Evolutionary conservation across 108 stramenopile species (phyloP).

Genomic region (Fistulifera pelliculosa): DNA sequence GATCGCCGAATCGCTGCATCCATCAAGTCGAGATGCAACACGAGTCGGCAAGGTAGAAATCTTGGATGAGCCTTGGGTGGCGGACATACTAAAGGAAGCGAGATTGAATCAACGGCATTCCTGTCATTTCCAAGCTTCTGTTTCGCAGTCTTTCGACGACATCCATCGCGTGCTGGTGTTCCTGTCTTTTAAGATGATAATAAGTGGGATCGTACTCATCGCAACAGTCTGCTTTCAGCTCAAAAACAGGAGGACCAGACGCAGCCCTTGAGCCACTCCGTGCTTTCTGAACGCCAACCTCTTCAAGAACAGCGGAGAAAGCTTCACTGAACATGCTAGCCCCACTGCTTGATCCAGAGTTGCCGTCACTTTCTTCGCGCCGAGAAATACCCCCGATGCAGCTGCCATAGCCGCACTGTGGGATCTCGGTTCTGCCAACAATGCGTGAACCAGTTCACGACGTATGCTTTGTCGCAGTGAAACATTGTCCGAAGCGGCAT

Average conservation of each 20-base stretch:
- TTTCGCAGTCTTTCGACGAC: constrained; percentile 64
- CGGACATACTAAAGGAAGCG: constrained; percentile 66
- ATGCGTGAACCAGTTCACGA: constrained; percentile 83
- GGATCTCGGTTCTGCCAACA: constrained; percentile 82
- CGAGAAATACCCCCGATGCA: constrained; percentile 63
- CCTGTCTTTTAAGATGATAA: constrained; percentile 72
- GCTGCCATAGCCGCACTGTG: constrained; percentile 81
- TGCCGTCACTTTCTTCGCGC: constrained; percentile 66
- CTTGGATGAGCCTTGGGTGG: constrained; percentile 81
- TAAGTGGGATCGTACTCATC: constrained; percentile 90
- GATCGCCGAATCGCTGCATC: constrained; percentile 78
- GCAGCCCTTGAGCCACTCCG: constrained; percentile 51
- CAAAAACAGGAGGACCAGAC: constrained; percentile 68
- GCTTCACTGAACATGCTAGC: constrained; percentile 42
- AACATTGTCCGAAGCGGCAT: constrained; percentile 38
- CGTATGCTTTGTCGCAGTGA: constrained; percentile 57
- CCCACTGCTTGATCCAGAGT: constrained; percentile 38
- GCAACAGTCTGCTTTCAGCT: constrained; percentile 65
- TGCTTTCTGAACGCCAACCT: constrained; percentile 53
- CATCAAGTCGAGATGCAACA: constrained; percentile 71
- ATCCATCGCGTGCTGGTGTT: constrained; percentile 95
- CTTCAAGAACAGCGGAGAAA: constrained; percentile 61
- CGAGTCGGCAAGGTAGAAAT: constrained; percentile 65
- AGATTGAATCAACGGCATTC: constrained; percentile 18
- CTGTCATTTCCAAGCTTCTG: constrained; percentile 40